Evolutionary conservation across 2,329 filamentous ascomycete species (phyloP), one percentile per base, ranked within the genome.

Genomic region (Fusarium temperatum): DNA sequence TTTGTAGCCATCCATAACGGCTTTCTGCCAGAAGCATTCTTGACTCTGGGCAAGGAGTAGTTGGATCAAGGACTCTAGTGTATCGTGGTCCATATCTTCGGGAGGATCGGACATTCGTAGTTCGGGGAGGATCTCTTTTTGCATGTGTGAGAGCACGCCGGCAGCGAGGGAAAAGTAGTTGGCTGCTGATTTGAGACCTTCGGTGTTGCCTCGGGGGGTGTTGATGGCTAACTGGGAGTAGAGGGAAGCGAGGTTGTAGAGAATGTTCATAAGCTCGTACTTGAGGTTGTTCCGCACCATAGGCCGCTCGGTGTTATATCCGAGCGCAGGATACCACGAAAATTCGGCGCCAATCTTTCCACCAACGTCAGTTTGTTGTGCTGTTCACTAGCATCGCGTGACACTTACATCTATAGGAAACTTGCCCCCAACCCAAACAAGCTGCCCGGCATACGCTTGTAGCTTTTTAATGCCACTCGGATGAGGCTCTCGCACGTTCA

Each of bases 1-100:
- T 81, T 97, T 98, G 84, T 98, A 91, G 30, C 92, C 91, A 80
- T 98, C 96, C 85, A 97, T 95, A 66, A 97, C 95, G 2, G 96
- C 96, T 81, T 98, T 98, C 77, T 96, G 93, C 96, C 96, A 99
- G 83, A 96, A 98, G 81, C 95, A 98, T 84, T 99, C 96, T 80
- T 99, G 96, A 35, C 93, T 95, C 81, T 99, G 95, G 2, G 95
- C 96, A 15, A 99, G 88, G 81, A 97, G 90, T 36, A 99, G 87
- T 81, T 96, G 90, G 76, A 93, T 90, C 51, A 98, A 84, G 59
- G 94, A 94, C 77, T 96, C 93, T 54, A 99, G 86, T 0, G 95
- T 98, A 78, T 93, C 89, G 57, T 90, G 88, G 78, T 99, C 96
- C 95, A 99, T 97, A 80, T 99, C 96, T 80, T 98, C 96, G 3